phyloP scores from a whole-genome alignment of 371 early-diverging fungal genomes.

The Gilbertella persicaria region DNA sequence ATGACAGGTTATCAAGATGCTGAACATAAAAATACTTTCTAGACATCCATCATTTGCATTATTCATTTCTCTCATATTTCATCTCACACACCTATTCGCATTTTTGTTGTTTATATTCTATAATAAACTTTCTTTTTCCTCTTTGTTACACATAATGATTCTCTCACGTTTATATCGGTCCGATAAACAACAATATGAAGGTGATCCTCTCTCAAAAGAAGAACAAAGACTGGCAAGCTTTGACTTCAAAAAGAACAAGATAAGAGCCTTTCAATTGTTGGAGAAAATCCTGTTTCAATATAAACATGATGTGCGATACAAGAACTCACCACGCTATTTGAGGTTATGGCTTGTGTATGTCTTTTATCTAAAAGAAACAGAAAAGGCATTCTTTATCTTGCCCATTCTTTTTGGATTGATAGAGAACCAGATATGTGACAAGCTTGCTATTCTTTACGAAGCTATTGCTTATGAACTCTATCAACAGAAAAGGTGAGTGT shows the following conservation, averaged over 20 bases:
- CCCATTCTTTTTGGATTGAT: slow-evolving; percentile 26
- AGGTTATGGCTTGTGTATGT: slow-evolving; percentile 35
- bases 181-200: not conserved
- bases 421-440: slow-evolving; percentile 31
- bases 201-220: slow-evolving; percentile 14
- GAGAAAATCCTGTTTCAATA: not conserved
- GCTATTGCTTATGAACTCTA: slow-evolving; percentile 22
- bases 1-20: slow-evolving; percentile 49
- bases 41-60: not conserved
- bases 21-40: slow-evolving; percentile 21
- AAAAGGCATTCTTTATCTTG: slow-evolving; percentile 1
- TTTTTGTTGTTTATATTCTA: not conserved
- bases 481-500: slow-evolving; percentile 4
- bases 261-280: not conserved
- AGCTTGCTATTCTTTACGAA: slow-evolving; percentile 30
- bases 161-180: slow-evolving; percentile 9
- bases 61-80: not conserved
- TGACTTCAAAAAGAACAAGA: not conserved
- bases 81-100: not conserved
- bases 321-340: slow-evolving; percentile 29
- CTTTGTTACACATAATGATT: slow-evolving; percentile 4
- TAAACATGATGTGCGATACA: slow-evolving; percentile 12
- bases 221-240: slow-evolving; percentile 7
- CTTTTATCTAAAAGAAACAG: slow-evolving; percentile 19
- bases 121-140: not conserved